Base-by-base conservation (phyloP, 345 rosid genomes). In the Firmiana major region DNA sequence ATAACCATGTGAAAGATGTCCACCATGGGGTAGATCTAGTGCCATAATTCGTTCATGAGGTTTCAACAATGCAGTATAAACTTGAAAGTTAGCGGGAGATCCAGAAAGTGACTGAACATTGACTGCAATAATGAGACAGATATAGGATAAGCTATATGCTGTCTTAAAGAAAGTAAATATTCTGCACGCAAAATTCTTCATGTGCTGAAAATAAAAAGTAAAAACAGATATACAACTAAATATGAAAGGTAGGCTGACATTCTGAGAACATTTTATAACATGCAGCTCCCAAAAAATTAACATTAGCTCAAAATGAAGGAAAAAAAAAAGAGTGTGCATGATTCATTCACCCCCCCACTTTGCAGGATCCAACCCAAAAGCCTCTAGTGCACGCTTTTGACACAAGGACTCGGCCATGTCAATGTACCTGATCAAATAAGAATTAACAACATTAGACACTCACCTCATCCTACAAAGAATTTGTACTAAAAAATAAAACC, bases 21-120 rank as follows among this genome's bases (percentile, higher is more conserved):
- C 98, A 16, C 98, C 98, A 87, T 94, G 98, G 62, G 98, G 98
- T 55, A 94, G 89, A 79, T 94, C 98, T 82, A 94, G 95, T 5
- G 97, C 97, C 98, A 94, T 93, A 79, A 94, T 94, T 88, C 98
- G 87, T 71, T 93, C 98, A 83, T 94, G 98, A 65, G 98, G 98
- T 40, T 90, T 94, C 79, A 94, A 71, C 21, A 94, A 46, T 70
- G 97, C 98, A 55, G 98, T 94, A 70, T 93, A 94, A 76, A 79
- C 98, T 85, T 94, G 97, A 83, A 94, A 94, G 75, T 94, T 94
- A 74, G 98, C 92, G 6, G 98, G 97, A 71, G 98, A 94, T 81
- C 98, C 98, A 80, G 98, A 94, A 63, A 94, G 83, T 55, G 98
- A 88, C 86, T 94, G 97, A 75, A 94, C 98, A 68, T 94, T 94